Percentiles rank a stretch among this genome's conserved stretches.
Evolutionary conservation across 805 yeast species (phyloP).

Genomic region (Saccharomycopsis sp.): DNA sequence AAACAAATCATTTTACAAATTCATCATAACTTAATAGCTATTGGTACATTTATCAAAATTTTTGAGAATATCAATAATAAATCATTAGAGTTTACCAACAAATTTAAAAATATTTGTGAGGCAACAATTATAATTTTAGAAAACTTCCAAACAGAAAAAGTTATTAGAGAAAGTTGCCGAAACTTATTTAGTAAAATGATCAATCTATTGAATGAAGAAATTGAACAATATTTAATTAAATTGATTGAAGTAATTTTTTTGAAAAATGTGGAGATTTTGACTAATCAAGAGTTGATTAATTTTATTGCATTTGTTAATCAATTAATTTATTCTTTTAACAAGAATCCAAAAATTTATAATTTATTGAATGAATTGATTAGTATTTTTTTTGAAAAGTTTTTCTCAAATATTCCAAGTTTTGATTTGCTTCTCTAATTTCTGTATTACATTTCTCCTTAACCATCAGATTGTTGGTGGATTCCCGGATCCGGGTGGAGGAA

Average conservation of each 20-base stretch:
- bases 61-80: constrained; percentile 37
- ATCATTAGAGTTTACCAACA: constrained; percentile 28
- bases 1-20: constrained; percentile 52
- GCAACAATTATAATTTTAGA: constrained; percentile 80
- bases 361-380: too few relatives aligned
- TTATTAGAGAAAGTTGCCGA: constrained; percentile 75
- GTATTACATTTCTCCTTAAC: constrained; percentile 89
- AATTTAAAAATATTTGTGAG: constrained; percentile 62
- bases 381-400: too few relatives aligned
- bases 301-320: constrained; percentile 83
- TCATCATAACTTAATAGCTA: constrained; percentile 79
- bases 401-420: constrained; percentile 81
- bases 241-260: constrained; percentile 57
- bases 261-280: constrained; percentile 46
- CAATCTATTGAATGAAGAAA: constrained; percentile 48
- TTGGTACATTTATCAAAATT: constrained; percentile 86
- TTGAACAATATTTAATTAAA: constrained; percentile 50
- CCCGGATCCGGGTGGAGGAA: constrained; percentile 76
- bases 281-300: constrained; percentile 59
- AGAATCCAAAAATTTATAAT: constrained; percentile 57
- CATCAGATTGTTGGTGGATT: constrained; percentile 64
- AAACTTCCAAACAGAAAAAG: constrained; percentile 51
- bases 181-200: constrained; percentile 82
- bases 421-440: constrained; percentile 82
- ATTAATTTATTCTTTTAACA: constrained; percentile 65